phyloP scores from a whole-genome alignment of 2,329 filamentous ascomycete species.

The Mycosphaerella arachidis region DNA sequence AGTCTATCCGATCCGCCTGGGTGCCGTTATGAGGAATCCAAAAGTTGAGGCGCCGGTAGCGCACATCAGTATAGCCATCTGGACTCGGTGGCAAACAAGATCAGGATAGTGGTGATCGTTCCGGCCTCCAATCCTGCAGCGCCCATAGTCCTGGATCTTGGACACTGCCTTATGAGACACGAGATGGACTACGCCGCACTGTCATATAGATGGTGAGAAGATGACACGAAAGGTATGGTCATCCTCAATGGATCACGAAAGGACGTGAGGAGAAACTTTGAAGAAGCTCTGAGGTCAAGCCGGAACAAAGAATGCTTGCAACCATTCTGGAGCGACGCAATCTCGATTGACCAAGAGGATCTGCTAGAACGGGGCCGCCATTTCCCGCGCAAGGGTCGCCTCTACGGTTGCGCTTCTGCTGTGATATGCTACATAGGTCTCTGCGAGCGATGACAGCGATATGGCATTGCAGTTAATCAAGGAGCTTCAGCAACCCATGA shows the following conservation, averaged over 20 bases:
- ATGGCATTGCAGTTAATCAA: slow-evolving; percentile 6
- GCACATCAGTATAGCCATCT: slow-evolving; percentile 2
- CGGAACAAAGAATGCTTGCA: background rate
- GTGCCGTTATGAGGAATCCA: background rate
- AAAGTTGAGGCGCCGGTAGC: background rate
- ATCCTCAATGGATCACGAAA: background rate
- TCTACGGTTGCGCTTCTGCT: slow-evolving; percentile 1
- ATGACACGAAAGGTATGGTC: background rate
- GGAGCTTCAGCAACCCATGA: slow-evolving; percentile 8
- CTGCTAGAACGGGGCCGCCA: slow-evolving; percentile 3
- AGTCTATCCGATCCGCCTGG: slow-evolving; percentile 4
- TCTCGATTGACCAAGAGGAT: slow-evolving; percentile 9
- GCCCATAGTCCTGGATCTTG: slow-evolving; percentile 5
- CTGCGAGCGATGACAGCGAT: slow-evolving; percentile 8
- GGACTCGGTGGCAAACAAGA: slow-evolving; percentile 4
- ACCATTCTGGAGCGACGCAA: slow-evolving; percentile 6
- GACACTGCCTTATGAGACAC: slow-evolving; percentile 7
- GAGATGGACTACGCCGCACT: slow-evolving; percentile 10
- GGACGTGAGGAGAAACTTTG: background rate
- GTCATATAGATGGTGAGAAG: slow-evolving; percentile 11
- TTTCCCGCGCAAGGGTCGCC: slow-evolving; percentile 4
- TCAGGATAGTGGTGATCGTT: slow-evolving; percentile 1
- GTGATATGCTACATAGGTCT: slow-evolving; percentile 4
- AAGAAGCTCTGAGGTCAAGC: background rate
- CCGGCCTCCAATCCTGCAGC: background rate